These are phyloP conservation scores for Neoascochyta sp. DNA, from an alignment of 2,329 filamentous ascomycete species.

Conservation along the genomic window DNA sequence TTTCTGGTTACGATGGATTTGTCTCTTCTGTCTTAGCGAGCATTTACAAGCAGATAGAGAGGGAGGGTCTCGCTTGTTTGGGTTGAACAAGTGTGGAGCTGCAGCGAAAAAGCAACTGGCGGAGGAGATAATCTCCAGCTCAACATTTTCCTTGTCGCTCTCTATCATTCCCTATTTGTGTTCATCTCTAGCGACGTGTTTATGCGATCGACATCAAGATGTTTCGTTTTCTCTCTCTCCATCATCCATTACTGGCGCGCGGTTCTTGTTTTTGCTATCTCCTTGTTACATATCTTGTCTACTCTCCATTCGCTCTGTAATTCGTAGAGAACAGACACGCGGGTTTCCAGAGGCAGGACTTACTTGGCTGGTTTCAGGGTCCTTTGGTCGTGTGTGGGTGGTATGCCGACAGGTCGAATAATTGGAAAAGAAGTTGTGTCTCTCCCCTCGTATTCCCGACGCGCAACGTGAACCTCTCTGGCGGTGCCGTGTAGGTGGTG, in stretches of 20 bases:
- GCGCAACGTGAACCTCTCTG: no score
- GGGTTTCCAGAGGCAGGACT: slow-evolving; percentile 13
- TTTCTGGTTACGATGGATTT: slow-evolving; percentile 42
- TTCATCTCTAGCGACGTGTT: slow-evolving; percentile 21
- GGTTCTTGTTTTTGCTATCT: slow-evolving; percentile 17
- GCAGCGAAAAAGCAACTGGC: slow-evolving; percentile 20
- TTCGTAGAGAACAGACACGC: slow-evolving; percentile 18
- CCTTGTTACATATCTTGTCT: slow-evolving; percentile 20
- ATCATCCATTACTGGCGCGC: slow-evolving; percentile 19
- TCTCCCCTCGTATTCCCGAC: no score
- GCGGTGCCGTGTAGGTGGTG: no score
- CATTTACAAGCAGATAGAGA: slow-evolving; percentile 38
- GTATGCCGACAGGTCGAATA: slow-evolving; percentile 24
- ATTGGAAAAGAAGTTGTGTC: slow-evolving; percentile 27
- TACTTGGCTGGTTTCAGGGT: slow-evolving; percentile 30
- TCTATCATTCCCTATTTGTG: slow-evolving; percentile 18
- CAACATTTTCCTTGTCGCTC: slow-evolving; percentile 29
- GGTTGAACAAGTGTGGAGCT: slow-evolving; percentile 18
- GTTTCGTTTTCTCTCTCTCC: slow-evolving; percentile 19
- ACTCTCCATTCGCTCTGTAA: slow-evolving; percentile 12
- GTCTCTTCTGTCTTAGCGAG: slow-evolving; percentile 42
- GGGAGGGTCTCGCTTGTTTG: slow-evolving; percentile 19
- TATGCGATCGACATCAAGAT: slow-evolving; percentile 14
- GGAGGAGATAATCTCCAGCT: slow-evolving; percentile 20
- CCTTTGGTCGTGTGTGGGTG: slow-evolving; percentile 15